Conservation (phyloP, 2,329 filamentous ascomycete genomes). For the Lizonia empirigonia region DNA sequence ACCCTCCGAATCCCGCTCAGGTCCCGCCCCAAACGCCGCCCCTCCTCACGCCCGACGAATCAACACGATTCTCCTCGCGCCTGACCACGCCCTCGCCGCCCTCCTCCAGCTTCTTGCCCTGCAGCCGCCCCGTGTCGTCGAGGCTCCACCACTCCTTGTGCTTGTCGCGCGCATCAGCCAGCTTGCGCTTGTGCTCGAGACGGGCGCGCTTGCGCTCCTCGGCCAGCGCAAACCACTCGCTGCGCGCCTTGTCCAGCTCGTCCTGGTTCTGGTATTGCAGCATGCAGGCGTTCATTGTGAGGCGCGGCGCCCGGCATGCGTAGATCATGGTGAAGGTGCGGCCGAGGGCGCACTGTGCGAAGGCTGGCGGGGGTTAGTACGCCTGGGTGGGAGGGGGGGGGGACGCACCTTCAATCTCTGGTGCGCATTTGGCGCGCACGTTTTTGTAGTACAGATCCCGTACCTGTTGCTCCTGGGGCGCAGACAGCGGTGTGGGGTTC, state of each 20-base stretch:
- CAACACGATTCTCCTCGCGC: constrained; percentile 27
- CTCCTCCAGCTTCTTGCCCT: constrained; percentile 31
- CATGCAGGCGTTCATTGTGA: constrained; percentile 95
- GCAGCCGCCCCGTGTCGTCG: constrained; percentile 46
- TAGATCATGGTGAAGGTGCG: constrained; percentile 89
- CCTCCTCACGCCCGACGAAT: constrained; percentile 25
- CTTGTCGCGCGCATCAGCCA: constrained; percentile 54
- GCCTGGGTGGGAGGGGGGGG: background rate
- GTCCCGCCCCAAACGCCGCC: constrained; percentile 21
- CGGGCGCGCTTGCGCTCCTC: constrained; percentile 71
- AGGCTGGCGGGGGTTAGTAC: constrained; percentile 62
- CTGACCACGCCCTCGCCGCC: constrained; percentile 14
- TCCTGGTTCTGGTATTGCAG: constrained; percentile 79
- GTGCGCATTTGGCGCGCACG: constrained; percentile 78
- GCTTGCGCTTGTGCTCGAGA: constrained; percentile 59
- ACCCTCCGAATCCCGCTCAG: background rate
- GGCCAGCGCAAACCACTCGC: constrained; percentile 88
- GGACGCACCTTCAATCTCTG: constrained; percentile 58
- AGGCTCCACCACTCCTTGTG: constrained; percentile 60
- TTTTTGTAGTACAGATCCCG: constrained; percentile 78
- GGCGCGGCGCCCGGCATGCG: constrained; percentile 78
- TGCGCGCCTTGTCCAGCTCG: constrained; percentile 84
- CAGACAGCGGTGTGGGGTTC: constrained; percentile 72
- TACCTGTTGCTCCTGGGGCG: constrained; percentile 70
- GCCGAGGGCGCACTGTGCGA: constrained; percentile 85